These are phyloP conservation scores for Pseudogymnoascus pannorum DNA, from an alignment of 2,329 filamentous ascomycete genomes.

Conservation along the genomic window DNA sequence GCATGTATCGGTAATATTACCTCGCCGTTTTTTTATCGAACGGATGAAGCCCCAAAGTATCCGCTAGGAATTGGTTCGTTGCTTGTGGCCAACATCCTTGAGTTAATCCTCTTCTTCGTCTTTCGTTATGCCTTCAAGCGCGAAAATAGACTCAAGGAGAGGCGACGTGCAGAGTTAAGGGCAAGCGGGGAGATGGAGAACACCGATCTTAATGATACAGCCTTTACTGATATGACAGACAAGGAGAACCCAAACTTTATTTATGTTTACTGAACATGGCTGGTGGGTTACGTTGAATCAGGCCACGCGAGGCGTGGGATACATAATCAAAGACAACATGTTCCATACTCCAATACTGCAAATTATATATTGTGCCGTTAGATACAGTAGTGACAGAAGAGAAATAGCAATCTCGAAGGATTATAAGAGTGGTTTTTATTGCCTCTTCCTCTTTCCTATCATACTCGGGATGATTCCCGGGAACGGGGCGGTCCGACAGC, in stretches of 20 bases:
- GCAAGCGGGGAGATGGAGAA: conserved; percentile 7
- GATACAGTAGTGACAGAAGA: neutral
- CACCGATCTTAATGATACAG: conserved; percentile 30
- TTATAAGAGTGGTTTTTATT: neutral
- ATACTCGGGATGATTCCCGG: neutral
- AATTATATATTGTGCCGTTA: neutral
- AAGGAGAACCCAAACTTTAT: conserved; percentile 20
- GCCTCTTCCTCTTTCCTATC: neutral
- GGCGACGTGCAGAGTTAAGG: conserved; percentile 11
- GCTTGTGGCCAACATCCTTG: conserved; percentile 35
- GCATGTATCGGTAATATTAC: conserved; percentile 55
- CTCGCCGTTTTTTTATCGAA: conserved; percentile 55
- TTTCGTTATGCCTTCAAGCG: conserved; percentile 33
- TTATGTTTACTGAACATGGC: conserved; percentile 16
- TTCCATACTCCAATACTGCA: neutral
- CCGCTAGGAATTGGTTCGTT: conserved; percentile 36
- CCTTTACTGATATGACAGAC: conserved; percentile 21
- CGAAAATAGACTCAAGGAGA: conserved; percentile 34
- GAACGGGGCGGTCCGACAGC: no score
- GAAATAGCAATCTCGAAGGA: neutral
- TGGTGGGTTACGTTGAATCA: neutral
- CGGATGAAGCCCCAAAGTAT: conserved; percentile 39
- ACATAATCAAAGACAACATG: neutral
- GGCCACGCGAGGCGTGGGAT: neutral
- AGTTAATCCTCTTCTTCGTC: conserved; percentile 33